Conservation (phyloP, 257 asterid species). For the Solanum habrochaites region DNA sequence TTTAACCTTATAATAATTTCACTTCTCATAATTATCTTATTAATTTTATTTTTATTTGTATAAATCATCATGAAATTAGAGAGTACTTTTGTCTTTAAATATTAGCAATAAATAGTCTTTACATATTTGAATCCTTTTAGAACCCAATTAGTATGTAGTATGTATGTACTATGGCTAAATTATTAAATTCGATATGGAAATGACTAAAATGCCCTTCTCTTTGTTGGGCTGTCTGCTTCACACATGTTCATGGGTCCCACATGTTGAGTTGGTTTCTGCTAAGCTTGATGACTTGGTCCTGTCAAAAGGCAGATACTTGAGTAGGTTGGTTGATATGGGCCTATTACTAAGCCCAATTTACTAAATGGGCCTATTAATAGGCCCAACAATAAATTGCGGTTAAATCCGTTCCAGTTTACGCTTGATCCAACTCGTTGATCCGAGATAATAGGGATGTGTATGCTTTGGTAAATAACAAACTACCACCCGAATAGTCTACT, state of each 20-base stretch:
- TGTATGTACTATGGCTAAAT: background rate
- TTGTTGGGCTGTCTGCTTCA: background rate
- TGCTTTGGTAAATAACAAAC: background rate
- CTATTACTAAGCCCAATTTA: background rate
- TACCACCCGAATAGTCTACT: background rate
- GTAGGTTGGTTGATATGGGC: background rate
- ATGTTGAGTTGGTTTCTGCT: conserved; percentile 11
- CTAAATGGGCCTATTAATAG: background rate
- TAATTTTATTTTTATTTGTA: background rate
- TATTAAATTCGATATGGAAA: background rate
- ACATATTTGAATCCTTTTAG: background rate
- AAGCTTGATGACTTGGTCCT: background rate
- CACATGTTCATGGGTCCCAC: conserved; percentile 14
- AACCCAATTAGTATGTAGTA: background rate
- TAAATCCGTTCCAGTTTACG: background rate
- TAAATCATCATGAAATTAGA: background rate
- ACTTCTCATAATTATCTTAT: background rate
- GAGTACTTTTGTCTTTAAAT: background rate
- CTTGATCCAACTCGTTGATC: background rate
- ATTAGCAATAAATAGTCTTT: background rate
- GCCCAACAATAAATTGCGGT: background rate
- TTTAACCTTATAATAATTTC: background rate
- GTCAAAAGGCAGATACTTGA: background rate
- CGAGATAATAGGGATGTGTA: background rate
- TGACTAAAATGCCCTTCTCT: background rate